phyloP scores from a whole-genome alignment of 768 basidiomycete genomes.

The Cystobasidium onofrii region DNA sequence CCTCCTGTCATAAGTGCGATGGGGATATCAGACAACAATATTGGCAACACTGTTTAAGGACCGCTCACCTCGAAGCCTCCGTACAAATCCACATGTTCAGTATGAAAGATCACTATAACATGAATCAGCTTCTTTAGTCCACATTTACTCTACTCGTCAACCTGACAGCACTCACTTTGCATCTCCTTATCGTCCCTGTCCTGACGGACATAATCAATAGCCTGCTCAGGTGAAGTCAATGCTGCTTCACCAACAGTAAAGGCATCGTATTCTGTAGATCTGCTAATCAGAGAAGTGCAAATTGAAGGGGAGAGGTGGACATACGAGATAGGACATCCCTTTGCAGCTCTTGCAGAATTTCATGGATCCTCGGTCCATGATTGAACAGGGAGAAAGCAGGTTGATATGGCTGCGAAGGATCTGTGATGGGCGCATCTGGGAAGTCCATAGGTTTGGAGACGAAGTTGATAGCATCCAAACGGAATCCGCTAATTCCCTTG shows the following conservation, averaged over 20 bases:
- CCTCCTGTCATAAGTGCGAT: background rate
- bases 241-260: background rate
- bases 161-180: background rate
- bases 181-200: background rate
- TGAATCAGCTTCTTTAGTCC: too few relatives aligned
- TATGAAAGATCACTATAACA: background rate
- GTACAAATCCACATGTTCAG: background rate
- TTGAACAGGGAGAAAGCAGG: constrained; percentile 16
- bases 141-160: too few relatives aligned
- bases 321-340: constrained; percentile 51
- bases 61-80: background rate
- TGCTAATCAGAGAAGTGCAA: too few relatives aligned
- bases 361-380: constrained; percentile 58
- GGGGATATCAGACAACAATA: background rate
- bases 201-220: background rate
- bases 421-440: constrained; percentile 59
- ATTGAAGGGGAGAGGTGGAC: background rate
- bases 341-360: constrained; percentile 63
- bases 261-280: background rate
- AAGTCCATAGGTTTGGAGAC: constrained; percentile 56
- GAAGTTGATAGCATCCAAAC: constrained; percentile 63
- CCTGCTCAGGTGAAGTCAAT: background rate
- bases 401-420: constrained; percentile 45
- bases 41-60: background rate
- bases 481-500: constrained; percentile 65